Percentiles rank a stretch among this genome's conserved stretches.
Conservation (phyloP, 306 rosid genomes). For the Prunus salicina region DNA sequence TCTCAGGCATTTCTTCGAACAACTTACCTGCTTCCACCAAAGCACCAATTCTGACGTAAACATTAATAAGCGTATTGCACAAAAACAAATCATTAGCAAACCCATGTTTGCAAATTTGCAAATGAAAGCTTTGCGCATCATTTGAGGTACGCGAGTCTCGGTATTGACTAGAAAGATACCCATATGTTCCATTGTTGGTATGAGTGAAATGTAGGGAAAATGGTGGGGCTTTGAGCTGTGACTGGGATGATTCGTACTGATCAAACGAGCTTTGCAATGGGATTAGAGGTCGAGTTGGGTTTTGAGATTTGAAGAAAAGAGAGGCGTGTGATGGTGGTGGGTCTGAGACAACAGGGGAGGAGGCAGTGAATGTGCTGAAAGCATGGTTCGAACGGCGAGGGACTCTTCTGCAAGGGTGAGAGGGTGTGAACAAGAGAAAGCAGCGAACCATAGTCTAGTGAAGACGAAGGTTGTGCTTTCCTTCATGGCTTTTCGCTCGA, state of each 20-base stretch:
- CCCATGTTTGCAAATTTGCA: conserved; percentile 59
- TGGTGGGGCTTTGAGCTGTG: conserved; percentile 4
- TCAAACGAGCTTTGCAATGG: conserved; percentile 26
- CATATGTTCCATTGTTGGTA: conserved; percentile 28
- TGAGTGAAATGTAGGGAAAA: neutral
- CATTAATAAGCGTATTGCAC: conserved; percentile 67
- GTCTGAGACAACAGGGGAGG: conserved; percentile 15
- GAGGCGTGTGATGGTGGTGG: conserved; percentile 7
- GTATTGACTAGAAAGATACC: conserved; percentile 32
- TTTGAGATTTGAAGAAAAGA: conserved; percentile 24
- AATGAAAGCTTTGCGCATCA: conserved; percentile 67
- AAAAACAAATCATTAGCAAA: conserved; percentile 54
- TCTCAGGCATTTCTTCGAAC: conserved; percentile 73
- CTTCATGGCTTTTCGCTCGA: conserved; percentile 4
- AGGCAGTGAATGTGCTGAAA: conserved; percentile 12
- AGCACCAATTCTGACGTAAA: conserved; percentile 45
- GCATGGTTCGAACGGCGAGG: conserved; percentile 4
- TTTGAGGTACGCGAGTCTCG: conserved; percentile 36
- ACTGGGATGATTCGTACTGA: conserved; percentile 31
- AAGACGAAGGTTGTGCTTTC: neutral
- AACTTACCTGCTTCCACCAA: conserved; percentile 49
- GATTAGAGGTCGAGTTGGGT: conserved; percentile 10
- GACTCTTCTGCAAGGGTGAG: neutral
- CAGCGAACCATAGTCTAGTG: conserved; percentile 29
- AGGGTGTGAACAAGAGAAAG: conserved; percentile 1